Percentiles rank a stretch among this genome's conserved stretches.
phyloP scores from a whole-genome alignment of 768 basidiomycete genomes.

The Chalciporus chontae region DNA sequence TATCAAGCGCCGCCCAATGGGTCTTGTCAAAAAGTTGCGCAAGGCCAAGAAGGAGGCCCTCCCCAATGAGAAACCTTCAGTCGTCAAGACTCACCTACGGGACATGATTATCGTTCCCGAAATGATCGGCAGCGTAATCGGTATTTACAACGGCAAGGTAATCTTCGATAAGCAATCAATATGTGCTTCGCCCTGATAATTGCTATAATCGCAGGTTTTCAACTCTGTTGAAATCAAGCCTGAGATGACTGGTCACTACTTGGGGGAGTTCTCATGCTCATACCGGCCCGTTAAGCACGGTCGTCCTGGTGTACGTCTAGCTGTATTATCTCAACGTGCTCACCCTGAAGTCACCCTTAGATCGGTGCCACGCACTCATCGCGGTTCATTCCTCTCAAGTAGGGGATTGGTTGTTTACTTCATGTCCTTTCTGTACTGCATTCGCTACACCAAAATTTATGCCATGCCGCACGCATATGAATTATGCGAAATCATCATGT shows the following conservation, averaged over 20 bases:
- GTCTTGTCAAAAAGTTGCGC: slow-evolving; percentile 98
- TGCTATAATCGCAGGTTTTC: slow-evolving; percentile 55
- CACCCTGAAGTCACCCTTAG: slow-evolving; percentile 34
- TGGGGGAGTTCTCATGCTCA: slow-evolving; percentile 94
- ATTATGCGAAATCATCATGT: not conserved
- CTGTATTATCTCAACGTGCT: not conserved
- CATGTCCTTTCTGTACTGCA: slow-evolving; percentile 25
- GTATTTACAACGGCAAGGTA: slow-evolving; percentile 98
- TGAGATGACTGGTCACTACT: slow-evolving; percentile 99
- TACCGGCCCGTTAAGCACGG: slow-evolving; percentile 99
- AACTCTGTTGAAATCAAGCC: slow-evolving; percentile 99
- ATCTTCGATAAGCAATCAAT: slow-evolving; percentile 13
- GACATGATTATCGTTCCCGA: slow-evolving; percentile 99
- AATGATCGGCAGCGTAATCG: slow-evolving; percentile 98
- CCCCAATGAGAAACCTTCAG: slow-evolving; percentile 97
- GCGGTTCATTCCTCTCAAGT: slow-evolving; percentile 96
- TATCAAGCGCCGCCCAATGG: slow-evolving; percentile 97
- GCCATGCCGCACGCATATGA: slow-evolving; percentile 35
- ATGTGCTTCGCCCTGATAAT: not conserved
- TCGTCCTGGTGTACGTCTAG: slow-evolving; percentile 87
- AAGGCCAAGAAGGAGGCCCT: slow-evolving; percentile 99
- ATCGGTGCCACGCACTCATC: slow-evolving; percentile 92
- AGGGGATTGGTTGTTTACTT: slow-evolving; percentile 35
- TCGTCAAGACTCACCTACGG: slow-evolving; percentile 98
- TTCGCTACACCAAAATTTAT: slow-evolving; percentile 30